These are phyloP conservation scores for Luffa aegyptiaca DNA, from an alignment of 306 rosid species.

Conservation along the genomic window DNA sequence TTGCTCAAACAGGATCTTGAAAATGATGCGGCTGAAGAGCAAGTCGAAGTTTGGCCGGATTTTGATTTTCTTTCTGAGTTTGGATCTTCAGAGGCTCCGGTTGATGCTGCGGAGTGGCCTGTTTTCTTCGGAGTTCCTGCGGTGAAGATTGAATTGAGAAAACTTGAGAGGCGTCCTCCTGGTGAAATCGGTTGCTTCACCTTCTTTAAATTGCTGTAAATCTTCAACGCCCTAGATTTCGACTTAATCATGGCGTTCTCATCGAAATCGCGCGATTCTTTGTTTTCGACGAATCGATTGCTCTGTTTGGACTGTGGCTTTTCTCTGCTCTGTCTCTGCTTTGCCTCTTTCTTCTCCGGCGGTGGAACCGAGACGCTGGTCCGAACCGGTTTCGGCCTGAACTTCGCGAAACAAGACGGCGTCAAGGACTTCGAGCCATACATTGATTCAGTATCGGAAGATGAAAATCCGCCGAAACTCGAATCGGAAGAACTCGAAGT, in stretches of 20 bases:
- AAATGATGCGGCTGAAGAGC: slow-evolving; percentile 74
- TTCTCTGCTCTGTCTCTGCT: slow-evolving; percentile 14
- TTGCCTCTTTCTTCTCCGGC: slow-evolving; percentile 25
- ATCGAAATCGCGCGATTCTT: neutral
- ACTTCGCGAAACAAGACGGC: slow-evolving; percentile 38
- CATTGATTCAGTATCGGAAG: slow-evolving; percentile 72
- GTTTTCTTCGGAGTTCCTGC: slow-evolving; percentile 23
- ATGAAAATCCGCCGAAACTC: slow-evolving; percentile 66
- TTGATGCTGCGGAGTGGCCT: slow-evolving; percentile 4
- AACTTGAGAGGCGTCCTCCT: slow-evolving; percentile 56
- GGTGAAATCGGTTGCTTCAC: slow-evolving; percentile 92
- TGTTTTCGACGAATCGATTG: slow-evolving; percentile 3
- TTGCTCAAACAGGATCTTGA: slow-evolving; percentile 78
- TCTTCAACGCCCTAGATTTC: slow-evolving; percentile 64
- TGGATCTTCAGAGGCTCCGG: neutral
- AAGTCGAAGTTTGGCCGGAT: slow-evolving; percentile 27
- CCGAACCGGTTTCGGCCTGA: slow-evolving; percentile 42
- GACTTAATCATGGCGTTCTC: slow-evolving; percentile 42
- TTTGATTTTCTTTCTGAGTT: slow-evolving; percentile 17
- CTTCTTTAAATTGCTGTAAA: slow-evolving; percentile 70
- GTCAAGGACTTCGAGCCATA: slow-evolving; percentile 22
- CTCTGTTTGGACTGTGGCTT: neutral
- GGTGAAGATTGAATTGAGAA: slow-evolving; percentile 55
- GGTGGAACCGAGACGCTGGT: slow-evolving; percentile 22
- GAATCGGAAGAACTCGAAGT: slow-evolving; percentile 78